phyloP scores from a whole-genome alignment of 164 flowering plant genomes.

The Magnolia sinica region DNA sequence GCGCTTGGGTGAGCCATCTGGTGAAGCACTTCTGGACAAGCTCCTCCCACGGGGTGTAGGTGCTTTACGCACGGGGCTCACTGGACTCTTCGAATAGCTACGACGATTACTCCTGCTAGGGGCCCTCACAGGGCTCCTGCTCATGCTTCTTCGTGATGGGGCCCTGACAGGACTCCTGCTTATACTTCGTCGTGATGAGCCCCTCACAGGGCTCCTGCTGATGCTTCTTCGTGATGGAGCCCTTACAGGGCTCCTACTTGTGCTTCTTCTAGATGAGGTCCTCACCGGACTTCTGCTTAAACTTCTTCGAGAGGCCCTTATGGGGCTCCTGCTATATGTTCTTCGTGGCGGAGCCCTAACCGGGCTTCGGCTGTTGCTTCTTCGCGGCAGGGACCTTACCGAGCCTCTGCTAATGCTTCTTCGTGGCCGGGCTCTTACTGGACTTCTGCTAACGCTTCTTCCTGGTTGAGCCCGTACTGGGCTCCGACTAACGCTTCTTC shows the following conservation, averaged over 20 bases:
- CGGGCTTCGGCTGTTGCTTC: conserved; percentile 50
- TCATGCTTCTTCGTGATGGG: conserved; percentile 31
- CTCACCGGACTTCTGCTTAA: conserved; percentile 45
- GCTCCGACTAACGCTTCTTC: conserved; percentile 48
- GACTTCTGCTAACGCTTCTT: conserved; percentile 46
- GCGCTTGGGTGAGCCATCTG: conserved; percentile 87
- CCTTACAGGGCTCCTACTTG: conserved; percentile 35
- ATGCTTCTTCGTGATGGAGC: conserved; percentile 26
- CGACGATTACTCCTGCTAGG: conserved; percentile 50
- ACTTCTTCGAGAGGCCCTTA: conserved; percentile 23
- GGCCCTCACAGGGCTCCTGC: conserved; percentile 46
- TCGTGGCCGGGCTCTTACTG: conserved; percentile 33
- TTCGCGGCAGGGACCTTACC: conserved; percentile 27
- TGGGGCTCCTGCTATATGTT: conserved; percentile 51
- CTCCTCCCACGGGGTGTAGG: conserved; percentile 69
- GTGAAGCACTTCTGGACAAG: conserved; percentile 77
- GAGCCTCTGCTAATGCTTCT: conserved; percentile 47
- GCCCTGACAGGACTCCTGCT: conserved; percentile 48
- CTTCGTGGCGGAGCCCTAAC: conserved; percentile 30
- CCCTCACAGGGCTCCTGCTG: conserved; percentile 46
- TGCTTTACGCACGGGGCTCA: conserved; percentile 49
- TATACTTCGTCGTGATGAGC: conserved; percentile 27
- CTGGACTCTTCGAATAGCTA: conserved; percentile 68
- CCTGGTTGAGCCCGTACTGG: conserved; percentile 35
- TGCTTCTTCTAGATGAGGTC: conserved; percentile 3